These are phyloP conservation scores for Botrytis elliptica DNA, from an alignment of 2,329 filamentous ascomycete species.

Conservation along the genomic window DNA sequence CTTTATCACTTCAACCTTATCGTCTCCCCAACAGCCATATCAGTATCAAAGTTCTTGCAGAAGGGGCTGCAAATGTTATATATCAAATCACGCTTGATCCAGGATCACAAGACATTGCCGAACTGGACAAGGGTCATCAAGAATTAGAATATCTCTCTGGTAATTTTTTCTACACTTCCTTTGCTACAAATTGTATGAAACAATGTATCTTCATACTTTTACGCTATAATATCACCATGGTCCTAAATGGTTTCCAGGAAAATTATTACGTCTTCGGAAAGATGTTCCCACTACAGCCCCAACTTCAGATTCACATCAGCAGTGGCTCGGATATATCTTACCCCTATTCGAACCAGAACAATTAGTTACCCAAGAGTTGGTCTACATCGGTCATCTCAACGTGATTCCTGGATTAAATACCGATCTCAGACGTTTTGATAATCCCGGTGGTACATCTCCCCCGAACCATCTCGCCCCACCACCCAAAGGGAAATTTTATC, in stretches of 20 bases:
- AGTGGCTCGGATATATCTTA: conserved; percentile 52
- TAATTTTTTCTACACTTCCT: not conserved
- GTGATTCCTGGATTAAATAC: conserved; percentile 52
- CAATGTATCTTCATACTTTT: not conserved
- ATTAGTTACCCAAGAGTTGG: conserved; percentile 56
- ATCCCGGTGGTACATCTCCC: conserved; percentile 9
- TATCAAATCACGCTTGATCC: conserved; percentile 54
- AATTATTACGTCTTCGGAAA: conserved; percentile 62
- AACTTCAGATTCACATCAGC: conserved; percentile 41
- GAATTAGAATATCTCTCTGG: conserved; percentile 22
- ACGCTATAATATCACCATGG: not conserved
- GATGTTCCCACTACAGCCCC: conserved; percentile 50
- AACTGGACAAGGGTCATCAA: conserved; percentile 21
- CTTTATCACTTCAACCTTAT: not conserved
- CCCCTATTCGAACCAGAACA: conserved; percentile 56
- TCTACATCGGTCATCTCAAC: conserved; percentile 46
- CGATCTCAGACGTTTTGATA: conserved; percentile 45
- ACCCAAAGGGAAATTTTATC: conserved; percentile 16
- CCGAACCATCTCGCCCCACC: conserved; percentile 15
- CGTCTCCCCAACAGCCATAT: not conserved
- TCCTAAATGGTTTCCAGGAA: conserved; percentile 40
- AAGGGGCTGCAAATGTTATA: conserved; percentile 77
- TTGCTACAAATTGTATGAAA: not conserved
- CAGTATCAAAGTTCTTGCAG: conserved; percentile 44
- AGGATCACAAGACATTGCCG: conserved; percentile 26